Base-by-base conservation (phyloP, 495 filamentous ascomycete species). In the Hypomontagnella monticulosa region DNA sequence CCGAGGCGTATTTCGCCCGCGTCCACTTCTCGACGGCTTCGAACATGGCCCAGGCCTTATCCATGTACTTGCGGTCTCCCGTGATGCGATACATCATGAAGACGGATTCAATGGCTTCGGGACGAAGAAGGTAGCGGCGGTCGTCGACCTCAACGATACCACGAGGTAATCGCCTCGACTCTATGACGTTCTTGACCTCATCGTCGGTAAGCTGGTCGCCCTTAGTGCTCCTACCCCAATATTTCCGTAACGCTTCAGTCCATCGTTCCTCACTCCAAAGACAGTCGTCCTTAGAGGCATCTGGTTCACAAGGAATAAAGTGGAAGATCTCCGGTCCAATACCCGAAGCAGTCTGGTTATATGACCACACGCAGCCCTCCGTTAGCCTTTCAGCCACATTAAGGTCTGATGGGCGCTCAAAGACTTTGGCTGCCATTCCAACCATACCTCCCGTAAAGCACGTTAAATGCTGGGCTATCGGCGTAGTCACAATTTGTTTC, bases 371-470 rank as follows among this genome's bases (percentile, higher is more conserved):
- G 71, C 93, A 97, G 40, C 91, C 92, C 56, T 94, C 89, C 0
- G 91, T 91, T 14, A 97, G 78, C 68, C 91, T 88, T 49, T 81
- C 76, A 4, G 89, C 93, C 32, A 93, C 76, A 9, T 89, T 84
- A 46, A 96, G 74, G 69, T 97, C 92, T 3, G 83, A 77, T 4
- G 86, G 81, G 33, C 89, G 84, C 14, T 85, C 80, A 63, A 95
- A 94, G 7, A 91, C 79, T 69, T 87, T 89, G 36, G 90, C 87
- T 33, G 88, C 93, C 51, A 97, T 78, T 14, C 86, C 93, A 32
- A 94, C 86, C 93, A 96, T 96, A 34, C 91, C 93, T 16, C 93
- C 93, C 1, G 85, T 82, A 69, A 96, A 97, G 71, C 93, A 97
- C 16, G 75, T 79, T 0, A 82, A 71, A 51, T 82, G 79, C 44